Conservation (phyloP, 2,329 filamentous ascomycete species). For the Aspergillus amoenus region DNA sequence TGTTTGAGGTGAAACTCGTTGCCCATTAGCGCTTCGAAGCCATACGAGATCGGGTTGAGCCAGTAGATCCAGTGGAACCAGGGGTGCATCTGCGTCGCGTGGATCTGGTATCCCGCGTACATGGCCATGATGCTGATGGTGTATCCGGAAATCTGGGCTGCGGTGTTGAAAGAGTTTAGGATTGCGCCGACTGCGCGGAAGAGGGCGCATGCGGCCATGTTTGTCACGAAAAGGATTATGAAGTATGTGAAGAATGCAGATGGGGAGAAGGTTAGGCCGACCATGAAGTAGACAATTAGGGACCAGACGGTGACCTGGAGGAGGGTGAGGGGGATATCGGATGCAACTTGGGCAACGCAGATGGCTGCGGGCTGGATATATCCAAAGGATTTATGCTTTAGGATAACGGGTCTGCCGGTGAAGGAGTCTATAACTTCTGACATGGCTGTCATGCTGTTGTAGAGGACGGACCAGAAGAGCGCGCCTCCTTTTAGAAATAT, state of each 20-base stretch:
- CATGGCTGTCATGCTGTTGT: conserved; percentile 60
- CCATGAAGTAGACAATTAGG: neutral
- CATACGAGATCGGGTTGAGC: conserved; percentile 34
- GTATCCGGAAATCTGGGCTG: conserved; percentile 50
- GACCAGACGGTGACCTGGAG: neutral
- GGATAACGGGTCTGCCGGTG: conserved; percentile 55
- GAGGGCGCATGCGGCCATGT: conserved; percentile 39
- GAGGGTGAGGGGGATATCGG: conserved; percentile 38
- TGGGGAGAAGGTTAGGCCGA: neutral
- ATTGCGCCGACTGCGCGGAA: conserved; percentile 56
- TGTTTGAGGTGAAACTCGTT: conserved; percentile 32
- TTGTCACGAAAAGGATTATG: conserved; percentile 22
- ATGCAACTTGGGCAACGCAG: conserved; percentile 37
- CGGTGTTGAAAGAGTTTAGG: conserved; percentile 55
- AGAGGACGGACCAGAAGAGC: conserved; percentile 62
- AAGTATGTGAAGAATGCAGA: too few relatives aligned
- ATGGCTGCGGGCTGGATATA: conserved; percentile 52
- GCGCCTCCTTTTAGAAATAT: conserved; percentile 64
- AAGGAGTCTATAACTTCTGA: conserved; percentile 65
- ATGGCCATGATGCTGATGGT: conserved; percentile 31
- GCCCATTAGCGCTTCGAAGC: conserved; percentile 29
- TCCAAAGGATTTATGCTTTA: conserved; percentile 59
- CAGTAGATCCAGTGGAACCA: conserved; percentile 47
- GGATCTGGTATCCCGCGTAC: conserved; percentile 42
- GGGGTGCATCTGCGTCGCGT: conserved; percentile 46